A percentile compares a stretch with the other conserved stretches of the same genome.
These are phyloP conservation scores for Nakazawaea molendinolei DNA, from an alignment of 805 yeast species.

Conservation along the genomic window DNA sequence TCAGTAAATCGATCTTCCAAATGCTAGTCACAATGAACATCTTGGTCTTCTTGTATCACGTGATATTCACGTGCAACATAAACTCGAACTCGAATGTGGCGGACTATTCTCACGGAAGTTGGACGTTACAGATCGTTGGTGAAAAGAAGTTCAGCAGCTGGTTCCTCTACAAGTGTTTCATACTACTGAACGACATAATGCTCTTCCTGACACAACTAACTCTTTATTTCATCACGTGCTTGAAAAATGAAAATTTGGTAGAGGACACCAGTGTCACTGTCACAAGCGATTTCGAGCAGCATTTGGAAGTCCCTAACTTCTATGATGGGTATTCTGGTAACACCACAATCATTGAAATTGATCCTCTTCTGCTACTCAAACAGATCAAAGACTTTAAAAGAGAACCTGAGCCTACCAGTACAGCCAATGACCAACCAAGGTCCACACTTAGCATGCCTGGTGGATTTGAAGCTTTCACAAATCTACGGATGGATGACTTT, in stretches of 20 bases:
- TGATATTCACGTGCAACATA: constrained; percentile 26
- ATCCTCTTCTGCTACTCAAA: constrained; percentile 23
- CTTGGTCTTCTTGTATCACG: constrained; percentile 26
- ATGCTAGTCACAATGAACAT: constrained; percentile 19
- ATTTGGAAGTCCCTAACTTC: too few species aligned
- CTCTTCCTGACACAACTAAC: constrained; percentile 24
- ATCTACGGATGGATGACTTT: constrained; percentile 5
- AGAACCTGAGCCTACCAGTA: constrained; percentile 7
- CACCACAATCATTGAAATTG: constrained; percentile 27
- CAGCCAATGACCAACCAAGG: neutral
- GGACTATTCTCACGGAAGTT: constrained; percentile 29
- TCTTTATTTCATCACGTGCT: constrained; percentile 24
- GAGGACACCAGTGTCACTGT: too few species aligned
- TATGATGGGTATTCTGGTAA: constrained; percentile 42
- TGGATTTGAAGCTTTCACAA: constrained; percentile 8
- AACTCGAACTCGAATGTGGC: constrained; percentile 15
- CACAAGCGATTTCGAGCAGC: too few species aligned
- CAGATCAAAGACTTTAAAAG: constrained; percentile 18
- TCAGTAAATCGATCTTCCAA: constrained; percentile 25
- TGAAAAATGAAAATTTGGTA: constrained; percentile 21
- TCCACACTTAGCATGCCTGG: constrained; percentile 10
- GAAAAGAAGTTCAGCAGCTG: constrained; percentile 24
- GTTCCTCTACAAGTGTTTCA: constrained; percentile 20
- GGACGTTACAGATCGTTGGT: constrained; percentile 40
- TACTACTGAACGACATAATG: constrained; percentile 25